Base-by-base conservation (phyloP, 768 basidiomycete genomes). In the Lactarius hengduanensis region DNA sequence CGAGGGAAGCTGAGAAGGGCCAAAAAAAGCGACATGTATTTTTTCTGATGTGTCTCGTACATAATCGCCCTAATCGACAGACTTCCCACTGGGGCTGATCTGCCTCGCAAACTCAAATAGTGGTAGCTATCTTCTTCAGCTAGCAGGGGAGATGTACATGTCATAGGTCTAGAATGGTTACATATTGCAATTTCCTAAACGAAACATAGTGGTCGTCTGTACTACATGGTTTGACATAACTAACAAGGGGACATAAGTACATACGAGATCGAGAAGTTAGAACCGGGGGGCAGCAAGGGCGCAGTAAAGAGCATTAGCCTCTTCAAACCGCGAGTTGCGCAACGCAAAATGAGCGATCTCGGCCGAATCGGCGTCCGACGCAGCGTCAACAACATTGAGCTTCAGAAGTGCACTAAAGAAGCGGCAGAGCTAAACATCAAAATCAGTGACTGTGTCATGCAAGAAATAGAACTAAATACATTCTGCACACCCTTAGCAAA, bases 341-440 rank as follows among this genome's bases (percentile, higher is more conserved):
- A 93, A 80, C 54, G 85, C 85, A 71, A 93, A 93, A 73, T 91
- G 88, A 6, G 83, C 81, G 83, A 93, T 91, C 77, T 91, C 91
- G 6, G 88, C 82, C 0, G 86, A 83, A 72, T 93, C 90, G 9
- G 82, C 81, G 63, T 91, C 90, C n/a, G 79, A 80, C 8, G 77
- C 73, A 2, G 84, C 80, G 71, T 90, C 88, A 63, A 91, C 82
- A 72, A 92, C 83, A 58, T 76, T 76, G 9, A 84, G 79, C 73
- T 87, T 89, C 77, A 91, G 82, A 57, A 93, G 80, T 0, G 89
- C 87, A 66, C 78, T 77, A 74, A 87, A 92, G 75, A 92, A 92
- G 13, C 91, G 86, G 75, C 89, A 92, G 38, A 92, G 80, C 90
- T 91, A 70, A 0, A 45, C 26, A 28, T 26, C 20, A 36, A 28